Percentiles rank a stretch among this genome's conserved stretches.
These are phyloP conservation scores for Aspergillus sp. DNA, from an alignment of 2,329 filamentous ascomycete species.

Conservation along the genomic window DNA sequence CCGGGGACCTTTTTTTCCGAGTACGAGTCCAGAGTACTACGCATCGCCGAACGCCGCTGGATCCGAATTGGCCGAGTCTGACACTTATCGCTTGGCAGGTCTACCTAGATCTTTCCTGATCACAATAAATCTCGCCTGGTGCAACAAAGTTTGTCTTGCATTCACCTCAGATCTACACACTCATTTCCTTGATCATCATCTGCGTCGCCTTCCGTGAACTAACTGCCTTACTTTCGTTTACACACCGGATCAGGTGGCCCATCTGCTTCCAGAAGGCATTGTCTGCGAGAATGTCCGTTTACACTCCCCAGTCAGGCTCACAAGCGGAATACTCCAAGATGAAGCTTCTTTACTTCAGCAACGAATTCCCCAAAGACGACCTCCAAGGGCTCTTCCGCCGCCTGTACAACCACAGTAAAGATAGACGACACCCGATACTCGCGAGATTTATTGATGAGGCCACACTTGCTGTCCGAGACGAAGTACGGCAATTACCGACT, in stretches of 20 bases:
- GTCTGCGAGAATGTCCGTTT: constrained; percentile 5
- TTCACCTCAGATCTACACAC: background rate
- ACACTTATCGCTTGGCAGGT: background rate
- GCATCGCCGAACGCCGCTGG: constrained; percentile 5
- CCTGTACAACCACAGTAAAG: constrained; percentile 44
- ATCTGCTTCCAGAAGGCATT: background rate
- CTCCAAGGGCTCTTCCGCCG: constrained; percentile 41
- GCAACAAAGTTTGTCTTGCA: background rate
- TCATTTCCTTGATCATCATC: background rate
- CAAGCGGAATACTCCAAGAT: constrained; percentile 7
- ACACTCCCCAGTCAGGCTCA: constrained; percentile 6
- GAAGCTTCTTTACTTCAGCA: constrained; percentile 47
- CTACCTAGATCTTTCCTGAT: background rate
- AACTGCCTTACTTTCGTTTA: background rate
- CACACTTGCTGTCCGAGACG: constrained; percentile 43
- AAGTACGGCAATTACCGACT: constrained; percentile 30
- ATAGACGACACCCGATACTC: constrained; percentile 34
- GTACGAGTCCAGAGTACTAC: constrained; percentile 6
- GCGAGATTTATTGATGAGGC: constrained; percentile 44
- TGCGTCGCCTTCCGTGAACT: background rate
- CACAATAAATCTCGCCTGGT: constrained; percentile 5
- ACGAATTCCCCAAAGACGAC: constrained; percentile 51
- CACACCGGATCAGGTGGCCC: background rate
- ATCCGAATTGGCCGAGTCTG: constrained; percentile 2
- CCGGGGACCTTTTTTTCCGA: constrained; percentile 3